A percentile compares a stretch with the other conserved stretches of the same genome.
Conservation (phyloP, 2,329 filamentous ascomycete species). For the Nannizziopsis arthrosporioides region DNA sequence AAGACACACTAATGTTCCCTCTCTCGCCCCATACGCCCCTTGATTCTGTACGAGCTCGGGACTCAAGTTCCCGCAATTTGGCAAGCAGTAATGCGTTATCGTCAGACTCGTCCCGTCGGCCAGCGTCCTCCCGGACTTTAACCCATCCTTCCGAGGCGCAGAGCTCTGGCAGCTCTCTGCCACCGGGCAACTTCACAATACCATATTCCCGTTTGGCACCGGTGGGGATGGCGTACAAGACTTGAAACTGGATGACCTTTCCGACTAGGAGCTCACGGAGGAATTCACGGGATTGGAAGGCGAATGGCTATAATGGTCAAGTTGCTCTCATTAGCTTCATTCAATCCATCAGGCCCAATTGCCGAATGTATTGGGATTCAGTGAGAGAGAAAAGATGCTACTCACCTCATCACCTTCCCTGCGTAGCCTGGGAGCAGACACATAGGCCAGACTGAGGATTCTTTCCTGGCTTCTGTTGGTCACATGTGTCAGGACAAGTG, state of each 20-base stretch:
- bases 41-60: conserved; percentile 61
- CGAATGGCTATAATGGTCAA: conserved; percentile 48
- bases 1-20: conserved; percentile 59
- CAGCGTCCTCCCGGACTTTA: conserved; percentile 87
- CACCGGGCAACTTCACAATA: conserved; percentile 62
- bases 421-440: conserved; percentile 73
- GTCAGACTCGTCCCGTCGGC: conserved; percentile 71
- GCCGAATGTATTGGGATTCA: neutral
- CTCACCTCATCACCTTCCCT: conserved; percentile 74
- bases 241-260: conserved; percentile 72
- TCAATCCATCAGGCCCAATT: neutral
- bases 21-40: conserved; percentile 71
- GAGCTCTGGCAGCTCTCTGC: conserved; percentile 66
- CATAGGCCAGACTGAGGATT: conserved; percentile 80
- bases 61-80: conserved; percentile 64
- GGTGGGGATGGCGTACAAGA: conserved; percentile 78
- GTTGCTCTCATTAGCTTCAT: neutral
- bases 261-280: conserved; percentile 74
- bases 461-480: conserved; percentile 74
- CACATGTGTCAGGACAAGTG: conserved; percentile 68
- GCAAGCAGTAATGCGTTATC: conserved; percentile 60
- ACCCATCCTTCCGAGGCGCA: conserved; percentile 81
- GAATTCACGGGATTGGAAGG: conserved; percentile 90
- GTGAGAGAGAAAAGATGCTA: neutral
- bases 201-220: conserved; percentile 75